Evolutionary conservation across 257 asterid species (phyloP), one percentile per base, ranked within the genome.

Genomic region (Solanum sejunctum): DNA sequence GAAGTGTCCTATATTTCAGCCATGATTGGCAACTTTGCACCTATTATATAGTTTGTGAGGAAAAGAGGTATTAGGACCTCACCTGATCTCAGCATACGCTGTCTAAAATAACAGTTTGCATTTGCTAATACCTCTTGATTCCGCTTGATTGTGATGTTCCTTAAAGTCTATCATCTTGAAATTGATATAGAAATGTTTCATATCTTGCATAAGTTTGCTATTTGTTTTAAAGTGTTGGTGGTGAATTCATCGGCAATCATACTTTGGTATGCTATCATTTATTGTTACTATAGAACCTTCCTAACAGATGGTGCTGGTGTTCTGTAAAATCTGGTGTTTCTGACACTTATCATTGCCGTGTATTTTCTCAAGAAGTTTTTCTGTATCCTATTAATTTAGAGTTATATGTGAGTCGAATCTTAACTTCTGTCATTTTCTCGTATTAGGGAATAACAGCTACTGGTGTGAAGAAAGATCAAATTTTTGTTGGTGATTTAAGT

Each of bases 361-460:
- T 51, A 15, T 15, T 15, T 77, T 9, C 32, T 58, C 18, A 3
- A 17, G 41, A 23, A 23, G 1, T 23, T 63, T 9, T 51, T 77
- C 63, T 23, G 12, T 52, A 52, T 47, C 3, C 15, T 15, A 51
- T 77, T 23, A 15, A 49, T 49, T 51, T 77, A 51, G 47, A 77
- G 23, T 51, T 26, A 54, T 49, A 51, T 77, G 4, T 51, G 82
- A 77, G 51, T 51, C 81, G 10, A 45, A 23, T 51, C 63, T 45
- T 23, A 77, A 51, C 47, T 77, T 77, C 47, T 3, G 23, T 49
- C 57, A 52, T 51, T 77, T 77, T 77, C 63, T 77, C 26, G 51
- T 77, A 28, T 49, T 77, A 95, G 98, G 98, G 96, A 80, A 86
- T 95, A 84, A 92, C 96, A 17, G 98, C 96, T 71, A 89, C 90